These are phyloP conservation scores for Firmiana major DNA, from an alignment of 345 rosid species.

Conservation along the genomic window DNA sequence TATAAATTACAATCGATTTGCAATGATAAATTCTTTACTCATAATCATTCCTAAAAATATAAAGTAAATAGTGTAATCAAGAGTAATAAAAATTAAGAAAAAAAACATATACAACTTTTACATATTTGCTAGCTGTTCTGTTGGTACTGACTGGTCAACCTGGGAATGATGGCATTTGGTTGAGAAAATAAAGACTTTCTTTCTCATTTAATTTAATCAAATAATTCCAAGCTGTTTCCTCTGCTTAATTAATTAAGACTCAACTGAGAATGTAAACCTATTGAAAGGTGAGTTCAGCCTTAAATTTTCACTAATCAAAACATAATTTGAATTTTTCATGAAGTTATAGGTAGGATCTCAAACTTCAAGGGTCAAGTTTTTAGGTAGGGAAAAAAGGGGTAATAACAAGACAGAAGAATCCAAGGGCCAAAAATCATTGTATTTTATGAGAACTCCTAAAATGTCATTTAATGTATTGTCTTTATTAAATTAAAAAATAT, in stretches of 20 bases:
- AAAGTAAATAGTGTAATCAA: not conserved
- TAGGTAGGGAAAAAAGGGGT: not conserved
- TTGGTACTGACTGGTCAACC: not conserved
- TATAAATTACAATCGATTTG: not conserved
- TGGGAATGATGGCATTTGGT: not conserved
- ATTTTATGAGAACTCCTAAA: not conserved
- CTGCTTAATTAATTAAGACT: not conserved
- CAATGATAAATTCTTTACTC: not conserved
- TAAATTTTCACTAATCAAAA: not conserved
- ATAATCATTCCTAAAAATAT: not conserved
- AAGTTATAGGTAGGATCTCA: not conserved
- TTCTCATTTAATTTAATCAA: not conserved
- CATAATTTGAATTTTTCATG: not conserved
- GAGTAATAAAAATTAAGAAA: not conserved
- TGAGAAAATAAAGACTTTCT: not conserved
- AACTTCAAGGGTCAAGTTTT: not conserved
- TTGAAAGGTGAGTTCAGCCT: conserved; percentile 8
- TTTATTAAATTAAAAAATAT: too few relatives aligned
- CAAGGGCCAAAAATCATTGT: not conserved
- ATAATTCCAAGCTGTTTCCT: not conserved
- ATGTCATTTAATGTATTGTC: too few relatives aligned
- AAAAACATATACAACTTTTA: not conserved
- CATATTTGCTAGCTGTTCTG: not conserved
- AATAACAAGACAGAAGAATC: conserved; percentile 13
- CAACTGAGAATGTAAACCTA: not conserved